Base-by-base conservation (phyloP, 306 rosid species). In the Herpetospermum pedunculosum region DNA sequence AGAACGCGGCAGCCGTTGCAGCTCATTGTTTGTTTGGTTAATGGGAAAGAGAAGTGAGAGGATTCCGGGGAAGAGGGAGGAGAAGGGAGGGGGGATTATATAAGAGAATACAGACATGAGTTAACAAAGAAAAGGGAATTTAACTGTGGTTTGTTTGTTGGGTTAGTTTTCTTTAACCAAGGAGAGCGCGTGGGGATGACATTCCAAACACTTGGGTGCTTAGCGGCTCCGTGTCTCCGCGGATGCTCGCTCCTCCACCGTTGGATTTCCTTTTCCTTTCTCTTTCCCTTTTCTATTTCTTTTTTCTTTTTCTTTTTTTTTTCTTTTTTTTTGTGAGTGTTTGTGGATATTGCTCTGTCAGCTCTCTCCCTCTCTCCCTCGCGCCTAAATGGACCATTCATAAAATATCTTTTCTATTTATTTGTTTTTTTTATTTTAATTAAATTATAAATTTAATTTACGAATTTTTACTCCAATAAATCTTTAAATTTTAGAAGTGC, bases 211-310 rank as follows among this genome's bases (percentile, higher is more conserved):
- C 46, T 80, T 83, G 84, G 97, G 98, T 82, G 82, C 64, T 80
- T 80, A 89, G 92, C 98, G 98, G 98, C 96, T 94, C 95, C 98
- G 96, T 86, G 97, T 91, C 87, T 94, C 97, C 98, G 97, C 98
- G 90, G 84, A 86, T 83, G 90, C 85, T 81, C 81, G 88, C 85
- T 85, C 87, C 92, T 88, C 81, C 82, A 75, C 98, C 98, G 97
- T 92, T 85, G 82, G 96, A 92, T 92, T 84, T 71, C 14, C 72
- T 2, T 5, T 30, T 8, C 25, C 25, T 59, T 75, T 79, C 16
- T 29, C 35, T 46, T 2, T 52, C 6, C 2, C 9, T 19, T 21
- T 52, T 19, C 0, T 8, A n/a, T 8, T 23, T 9, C 2, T 1
- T 0, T 46, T 67, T 25, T 43, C 8, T 35, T 57, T 62, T 69